Percentiles rank a stretch among this genome's conserved stretches.
Conservation (phyloP, 768 basidiomycete species). For the Tephrocybe rancida region DNA sequence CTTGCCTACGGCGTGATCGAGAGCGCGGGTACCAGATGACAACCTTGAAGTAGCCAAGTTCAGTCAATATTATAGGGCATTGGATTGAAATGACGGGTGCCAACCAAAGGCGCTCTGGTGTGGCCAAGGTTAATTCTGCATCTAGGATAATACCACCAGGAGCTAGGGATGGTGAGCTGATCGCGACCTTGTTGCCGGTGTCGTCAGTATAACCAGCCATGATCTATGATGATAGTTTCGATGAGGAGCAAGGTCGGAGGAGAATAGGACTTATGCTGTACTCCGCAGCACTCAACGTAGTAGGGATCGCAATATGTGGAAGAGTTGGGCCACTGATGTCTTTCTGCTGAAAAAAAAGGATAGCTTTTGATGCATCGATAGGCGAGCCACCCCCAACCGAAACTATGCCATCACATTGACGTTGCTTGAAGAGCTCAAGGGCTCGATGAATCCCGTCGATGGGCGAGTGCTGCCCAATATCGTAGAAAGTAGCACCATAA, state of each 20-base stretch:
- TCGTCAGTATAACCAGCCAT: conserved; percentile 76
- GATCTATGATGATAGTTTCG: conserved; percentile 36
- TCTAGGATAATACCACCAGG: conserved; percentile 80
- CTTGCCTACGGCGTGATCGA: conserved; percentile 79
- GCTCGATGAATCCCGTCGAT: conserved; percentile 65
- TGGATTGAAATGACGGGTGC: conserved; percentile 14
- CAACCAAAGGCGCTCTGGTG: conserved; percentile 77
- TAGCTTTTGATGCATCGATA: conserved; percentile 76
- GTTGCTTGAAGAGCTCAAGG: conserved; percentile 53
- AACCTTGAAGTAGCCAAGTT: conserved; percentile 46
- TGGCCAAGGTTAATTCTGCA: conserved; percentile 70
- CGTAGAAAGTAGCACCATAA: conserved; percentile 70
- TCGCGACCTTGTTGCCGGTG: conserved; percentile 62
- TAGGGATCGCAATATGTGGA: conserved; percentile 79
- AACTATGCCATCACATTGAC: conserved; percentile 68
- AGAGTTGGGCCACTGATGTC: conserved; percentile 53
- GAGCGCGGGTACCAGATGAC: conserved; percentile 75
- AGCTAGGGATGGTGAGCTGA: conserved; percentile 57
- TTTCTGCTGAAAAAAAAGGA: conserved; percentile 63
- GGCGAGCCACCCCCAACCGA: conserved; percentile 82
- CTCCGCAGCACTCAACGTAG: conserved; percentile 80
- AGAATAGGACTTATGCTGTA: conserved; percentile 51
- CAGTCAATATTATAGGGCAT: conserved; percentile 3
- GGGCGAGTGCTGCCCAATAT: conserved; percentile 75
- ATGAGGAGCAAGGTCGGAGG: not conserved